Conservation (phyloP, 345 rosid genomes). For the Camelina hispida region DNA sequence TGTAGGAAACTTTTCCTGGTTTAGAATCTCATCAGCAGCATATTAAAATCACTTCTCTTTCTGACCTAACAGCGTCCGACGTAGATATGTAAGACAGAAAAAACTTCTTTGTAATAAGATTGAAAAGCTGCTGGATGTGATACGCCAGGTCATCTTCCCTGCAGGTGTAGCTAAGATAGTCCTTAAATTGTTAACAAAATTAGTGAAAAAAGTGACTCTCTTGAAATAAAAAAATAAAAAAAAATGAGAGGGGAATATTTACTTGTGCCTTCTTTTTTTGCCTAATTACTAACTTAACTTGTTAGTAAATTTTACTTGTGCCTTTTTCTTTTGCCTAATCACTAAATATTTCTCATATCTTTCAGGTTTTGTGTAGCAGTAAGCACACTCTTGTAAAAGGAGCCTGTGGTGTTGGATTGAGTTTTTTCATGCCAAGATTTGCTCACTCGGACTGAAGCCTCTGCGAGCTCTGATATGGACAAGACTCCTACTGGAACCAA, state of each 20-base stretch:
- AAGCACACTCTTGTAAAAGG: conserved; percentile 87
- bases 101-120: conserved; percentile 72
- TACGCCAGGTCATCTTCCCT: conserved; percentile 79
- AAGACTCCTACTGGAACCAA: conserved; percentile 58
- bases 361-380: conserved; percentile 80
- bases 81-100: conserved; percentile 75
- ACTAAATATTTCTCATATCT: conserved; percentile 6
- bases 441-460: conserved; percentile 56
- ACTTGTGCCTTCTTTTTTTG: background rate
- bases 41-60: conserved; percentile 33
- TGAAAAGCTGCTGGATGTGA: conserved; percentile 86
- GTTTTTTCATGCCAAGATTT: conserved; percentile 81
- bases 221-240: conserved; percentile 12
- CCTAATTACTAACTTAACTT: conserved; percentile 7
- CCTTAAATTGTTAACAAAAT: conserved; percentile 26
- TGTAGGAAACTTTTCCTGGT: conserved; percentile 22
- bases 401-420: conserved; percentile 92
- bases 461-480: conserved; percentile 52
- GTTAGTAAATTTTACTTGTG: background rate
- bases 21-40: conserved; percentile 29
- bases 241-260: conserved; percentile 1
- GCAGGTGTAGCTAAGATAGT: conserved; percentile 57
- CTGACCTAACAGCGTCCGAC: conserved; percentile 62
- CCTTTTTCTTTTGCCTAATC: too few relatives aligned
- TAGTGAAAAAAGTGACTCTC: background rate